Evolutionary conservation across 352 stramenopile species (phyloP).

Genomic region (Phytopythium litorale): DNA sequence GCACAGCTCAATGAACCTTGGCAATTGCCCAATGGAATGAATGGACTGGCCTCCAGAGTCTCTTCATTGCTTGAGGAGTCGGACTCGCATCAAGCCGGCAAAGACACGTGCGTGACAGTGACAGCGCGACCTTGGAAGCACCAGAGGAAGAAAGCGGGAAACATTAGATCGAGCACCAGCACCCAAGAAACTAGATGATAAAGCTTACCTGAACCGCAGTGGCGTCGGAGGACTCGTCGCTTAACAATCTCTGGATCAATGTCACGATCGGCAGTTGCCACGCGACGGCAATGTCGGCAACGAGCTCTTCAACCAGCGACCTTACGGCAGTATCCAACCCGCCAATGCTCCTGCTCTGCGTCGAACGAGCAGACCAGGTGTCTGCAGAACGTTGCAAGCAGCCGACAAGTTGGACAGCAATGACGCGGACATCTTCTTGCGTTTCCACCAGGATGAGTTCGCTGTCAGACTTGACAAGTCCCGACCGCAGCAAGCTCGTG

Average conservation of each 20-base stretch:
- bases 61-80: neutral
- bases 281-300: neutral
- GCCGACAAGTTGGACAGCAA: neutral
- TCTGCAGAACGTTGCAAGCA: neutral
- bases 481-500: neutral
- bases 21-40: neutral
- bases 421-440: neutral
- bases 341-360: neutral
- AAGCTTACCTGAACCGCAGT: neutral
- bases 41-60: neutral
- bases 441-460: neutral
- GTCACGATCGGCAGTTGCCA: neutral
- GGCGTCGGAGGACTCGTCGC: neutral
- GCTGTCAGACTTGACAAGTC: neutral
- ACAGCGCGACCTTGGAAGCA: neutral
- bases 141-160: neutral
- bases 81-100: neutral
- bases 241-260: neutral
- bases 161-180: neutral
- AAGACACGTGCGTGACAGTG: neutral
- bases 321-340: neutral
- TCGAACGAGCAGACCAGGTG: neutral
- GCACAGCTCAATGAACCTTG: neutral
- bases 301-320: neutral
- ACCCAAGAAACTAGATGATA: neutral